phyloP scores from a whole-genome alignment of 73 alveolate species.

The Paramecium pentaurelia region DNA sequence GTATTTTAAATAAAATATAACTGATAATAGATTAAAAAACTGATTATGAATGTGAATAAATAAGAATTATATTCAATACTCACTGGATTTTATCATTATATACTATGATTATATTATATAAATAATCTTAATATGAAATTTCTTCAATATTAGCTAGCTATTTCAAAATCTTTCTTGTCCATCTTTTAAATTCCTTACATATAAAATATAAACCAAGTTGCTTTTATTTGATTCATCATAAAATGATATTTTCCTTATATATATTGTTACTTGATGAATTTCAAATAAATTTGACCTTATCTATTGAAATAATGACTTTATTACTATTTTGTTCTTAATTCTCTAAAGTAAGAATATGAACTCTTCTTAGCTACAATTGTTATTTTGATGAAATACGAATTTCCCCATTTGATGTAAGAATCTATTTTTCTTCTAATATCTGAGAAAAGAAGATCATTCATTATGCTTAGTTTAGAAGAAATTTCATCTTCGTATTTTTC shows the following conservation, averaged over 20 bases:
- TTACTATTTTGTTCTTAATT: background rate
- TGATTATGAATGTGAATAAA: background rate
- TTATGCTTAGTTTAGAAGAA: background rate
- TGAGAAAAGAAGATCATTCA: background rate
- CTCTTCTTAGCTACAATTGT: background rate
- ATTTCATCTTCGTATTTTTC: background rate
- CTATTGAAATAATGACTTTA: background rate
- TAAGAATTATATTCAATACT: background rate
- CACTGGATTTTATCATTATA: background rate
- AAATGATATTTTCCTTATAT: background rate
- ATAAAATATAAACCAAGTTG: background rate
- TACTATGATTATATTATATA: background rate
- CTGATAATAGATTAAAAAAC: background rate
- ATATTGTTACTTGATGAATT: background rate
- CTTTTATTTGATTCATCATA: background rate
- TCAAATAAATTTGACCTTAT: background rate
- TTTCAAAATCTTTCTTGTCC: background rate
- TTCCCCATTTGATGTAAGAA: too few species aligned
- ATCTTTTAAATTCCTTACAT: background rate
- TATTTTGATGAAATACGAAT: background rate
- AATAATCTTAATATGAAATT: background rate
- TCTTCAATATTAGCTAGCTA: background rate
- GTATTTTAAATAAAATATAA: background rate
- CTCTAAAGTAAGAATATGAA: background rate
- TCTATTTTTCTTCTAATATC: background rate